Conservation (phyloP, 306 rosid genomes). For the Vigna mungo region DNA sequence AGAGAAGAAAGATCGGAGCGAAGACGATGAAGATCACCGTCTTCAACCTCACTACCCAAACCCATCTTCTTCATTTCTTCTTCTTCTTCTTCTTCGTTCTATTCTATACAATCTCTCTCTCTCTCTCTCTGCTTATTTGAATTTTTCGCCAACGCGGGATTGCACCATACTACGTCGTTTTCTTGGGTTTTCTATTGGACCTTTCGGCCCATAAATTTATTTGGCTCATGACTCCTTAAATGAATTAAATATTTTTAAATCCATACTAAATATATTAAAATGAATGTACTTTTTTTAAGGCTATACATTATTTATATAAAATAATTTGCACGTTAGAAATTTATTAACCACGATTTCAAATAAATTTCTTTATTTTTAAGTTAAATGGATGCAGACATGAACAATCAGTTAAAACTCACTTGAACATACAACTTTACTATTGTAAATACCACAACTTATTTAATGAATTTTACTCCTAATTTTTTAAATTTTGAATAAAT, state of each 20-base stretch:
- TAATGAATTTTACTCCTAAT: no score
- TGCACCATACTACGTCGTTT: not conserved
- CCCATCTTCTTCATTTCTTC: slow-evolving; percentile 22
- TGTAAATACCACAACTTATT: no score
- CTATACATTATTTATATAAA: no score
- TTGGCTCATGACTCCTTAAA: not conserved
- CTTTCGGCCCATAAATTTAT: not conserved
- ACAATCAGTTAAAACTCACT: no score
- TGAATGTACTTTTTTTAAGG: no score
- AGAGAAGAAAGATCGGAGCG: slow-evolving; percentile 72
- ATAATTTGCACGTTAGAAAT: no score
- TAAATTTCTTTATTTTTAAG: no score
- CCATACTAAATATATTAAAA: no score
- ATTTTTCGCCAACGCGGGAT: slow-evolving; percentile 44
- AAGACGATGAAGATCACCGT: slow-evolving; percentile 50
- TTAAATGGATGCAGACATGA: no score
- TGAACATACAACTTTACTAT: no score
- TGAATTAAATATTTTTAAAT: not conserved
- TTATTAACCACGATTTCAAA: no score
- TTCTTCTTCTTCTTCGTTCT: not conserved
- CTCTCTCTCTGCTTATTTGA: slow-evolving; percentile 30
- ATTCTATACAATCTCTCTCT: slow-evolving; percentile 12
- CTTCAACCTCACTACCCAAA: slow-evolving; percentile 12
- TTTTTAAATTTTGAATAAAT: no score
- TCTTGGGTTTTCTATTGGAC: not conserved